Evolutionary conservation across 83 land plant species (phyloP).

Genomic region (Diphasiastrum complanatum): DNA sequence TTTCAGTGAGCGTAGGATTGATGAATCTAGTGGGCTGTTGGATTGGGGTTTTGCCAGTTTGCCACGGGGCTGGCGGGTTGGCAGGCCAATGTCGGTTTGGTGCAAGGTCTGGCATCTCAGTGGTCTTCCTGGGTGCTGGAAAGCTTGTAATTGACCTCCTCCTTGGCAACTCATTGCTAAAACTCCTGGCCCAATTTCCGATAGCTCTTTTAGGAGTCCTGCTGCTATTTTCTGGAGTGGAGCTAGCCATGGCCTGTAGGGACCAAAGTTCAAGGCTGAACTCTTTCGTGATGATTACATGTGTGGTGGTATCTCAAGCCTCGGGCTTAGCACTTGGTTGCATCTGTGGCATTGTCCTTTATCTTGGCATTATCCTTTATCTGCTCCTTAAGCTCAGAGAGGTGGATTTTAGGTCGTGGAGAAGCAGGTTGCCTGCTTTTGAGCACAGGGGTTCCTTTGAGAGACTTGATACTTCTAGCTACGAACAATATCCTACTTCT

Average conservation of each 20-base stretch:
- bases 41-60: constrained; percentile 9
- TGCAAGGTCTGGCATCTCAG: constrained; percentile 1
- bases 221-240: constrained; percentile 11
- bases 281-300: constrained; percentile 9
- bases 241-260: constrained; percentile 15
- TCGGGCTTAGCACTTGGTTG: constrained; percentile 7
- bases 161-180: constrained; percentile 2
- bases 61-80: constrained; percentile 16
- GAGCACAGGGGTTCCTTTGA: too few species aligned
- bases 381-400: constrained; percentile 10
- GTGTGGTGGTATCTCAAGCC: constrained; percentile 4
- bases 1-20: constrained; percentile 6
- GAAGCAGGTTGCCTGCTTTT: too few species aligned
- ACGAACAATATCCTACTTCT: too few species aligned
- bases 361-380: too few species aligned
- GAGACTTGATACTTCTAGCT: too few species aligned
- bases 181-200: not conserved
- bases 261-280: constrained; percentile 5
- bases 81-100: constrained; percentile 14
- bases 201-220: constrained; percentile 6
- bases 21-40: constrained; percentile 11
- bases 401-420: too few species aligned
- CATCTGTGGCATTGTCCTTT: constrained; percentile 4
- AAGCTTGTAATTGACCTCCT: constrained; percentile 7
- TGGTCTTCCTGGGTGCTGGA: not conserved